Base-by-base conservation (phyloP, 805 yeast species). In the Hanseniaspora lachancei region DNA sequence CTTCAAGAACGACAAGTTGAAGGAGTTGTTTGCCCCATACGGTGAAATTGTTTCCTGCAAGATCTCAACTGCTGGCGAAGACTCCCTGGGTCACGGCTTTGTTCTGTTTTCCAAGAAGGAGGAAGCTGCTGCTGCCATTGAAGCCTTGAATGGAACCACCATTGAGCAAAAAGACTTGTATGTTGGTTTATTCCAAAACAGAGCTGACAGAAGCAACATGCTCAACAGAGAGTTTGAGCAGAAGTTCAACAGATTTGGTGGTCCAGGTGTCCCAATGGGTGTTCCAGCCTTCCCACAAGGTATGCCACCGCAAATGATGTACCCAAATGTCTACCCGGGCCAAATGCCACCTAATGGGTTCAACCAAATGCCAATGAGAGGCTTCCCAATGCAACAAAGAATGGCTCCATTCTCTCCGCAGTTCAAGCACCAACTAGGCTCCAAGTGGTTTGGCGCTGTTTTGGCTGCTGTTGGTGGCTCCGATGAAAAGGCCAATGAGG, bases 101-200 rank as follows among this genome's bases (percentile, higher is more conserved):
- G 98, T 93, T 64, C 89, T 98, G 76, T 93, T 84, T 85, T 82
- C 96, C 57, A 74, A 93, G 61, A 96, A 97, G 68, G 98, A 93
- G 74, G 98, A 93, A 81, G 98, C 98, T 64, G 86, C 96, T 67
- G 89, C 88, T 77, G 98, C 98, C 62, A 88, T 91, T 71, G 79
- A 91, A 65, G 98, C 91, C 78, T 89, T 91, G 96, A 89, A 91
- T 81, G 96, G 89, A 76, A 86, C 89, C 71, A 85, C 91, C 84
- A 81, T 93, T 65, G 83, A 81, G 64, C 88, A 89, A 70, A 93
- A 93, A 80, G 98, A 97, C 67, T 79, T 93, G 70, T 93, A 91
- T 72, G 98, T 93, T 74, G 96, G 97, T 59, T 82, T 93, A 69
- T 98, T 98, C 65, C 98, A 93, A 81, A 86, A 96, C 74, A 91